phyloP scores from a whole-genome alignment of 2,329 filamentous ascomycete species.

The Aspergillus unguis region DNA sequence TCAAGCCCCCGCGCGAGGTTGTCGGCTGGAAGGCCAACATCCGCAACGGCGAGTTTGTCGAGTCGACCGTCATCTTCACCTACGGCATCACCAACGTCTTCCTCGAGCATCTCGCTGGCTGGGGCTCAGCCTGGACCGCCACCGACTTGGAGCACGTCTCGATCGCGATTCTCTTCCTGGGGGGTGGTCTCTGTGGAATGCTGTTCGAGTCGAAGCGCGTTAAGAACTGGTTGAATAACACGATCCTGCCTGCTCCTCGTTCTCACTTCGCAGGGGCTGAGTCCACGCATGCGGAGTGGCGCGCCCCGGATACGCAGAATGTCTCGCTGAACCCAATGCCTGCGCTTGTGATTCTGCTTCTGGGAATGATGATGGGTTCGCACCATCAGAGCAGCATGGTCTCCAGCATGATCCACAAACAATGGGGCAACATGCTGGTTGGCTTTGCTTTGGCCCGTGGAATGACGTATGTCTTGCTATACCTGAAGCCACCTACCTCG shows the following conservation, averaged over 20 bases:
- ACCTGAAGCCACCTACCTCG: conserved; percentile 75
- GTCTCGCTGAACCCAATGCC: conserved; percentile 87
- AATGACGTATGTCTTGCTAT: conserved; percentile 76
- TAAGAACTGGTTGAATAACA: conserved; percentile 55
- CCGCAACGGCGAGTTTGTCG: conserved; percentile 81
- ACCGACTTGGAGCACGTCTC: conserved; percentile 88
- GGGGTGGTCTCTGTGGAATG: conserved; percentile 84
- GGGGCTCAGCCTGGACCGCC: conserved; percentile 68
- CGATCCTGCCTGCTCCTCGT: conserved; percentile 41
- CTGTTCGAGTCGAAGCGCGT: conserved; percentile 73
- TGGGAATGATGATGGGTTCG: conserved; percentile 93
- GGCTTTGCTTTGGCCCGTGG: conserved; percentile 75
- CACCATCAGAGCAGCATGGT: conserved; percentile 82
- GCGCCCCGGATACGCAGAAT: conserved; percentile 63
- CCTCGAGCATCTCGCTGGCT: conserved; percentile 77
- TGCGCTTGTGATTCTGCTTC: conserved; percentile 75
- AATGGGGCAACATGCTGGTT: conserved; percentile 84
- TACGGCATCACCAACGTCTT: conserved; percentile 91
- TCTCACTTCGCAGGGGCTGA: conserved; percentile 31
- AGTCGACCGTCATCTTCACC: conserved; percentile 84
- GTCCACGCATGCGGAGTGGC: conserved; percentile 49
- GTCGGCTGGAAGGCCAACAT: conserved; percentile 60
- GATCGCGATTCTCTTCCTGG: conserved; percentile 90
- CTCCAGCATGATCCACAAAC: conserved; percentile 86
- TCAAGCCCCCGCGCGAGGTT: conserved; percentile 61